phyloP scores from a whole-genome alignment of 2,329 filamentous ascomycete species.

The Thielaviopsis populi region DNA sequence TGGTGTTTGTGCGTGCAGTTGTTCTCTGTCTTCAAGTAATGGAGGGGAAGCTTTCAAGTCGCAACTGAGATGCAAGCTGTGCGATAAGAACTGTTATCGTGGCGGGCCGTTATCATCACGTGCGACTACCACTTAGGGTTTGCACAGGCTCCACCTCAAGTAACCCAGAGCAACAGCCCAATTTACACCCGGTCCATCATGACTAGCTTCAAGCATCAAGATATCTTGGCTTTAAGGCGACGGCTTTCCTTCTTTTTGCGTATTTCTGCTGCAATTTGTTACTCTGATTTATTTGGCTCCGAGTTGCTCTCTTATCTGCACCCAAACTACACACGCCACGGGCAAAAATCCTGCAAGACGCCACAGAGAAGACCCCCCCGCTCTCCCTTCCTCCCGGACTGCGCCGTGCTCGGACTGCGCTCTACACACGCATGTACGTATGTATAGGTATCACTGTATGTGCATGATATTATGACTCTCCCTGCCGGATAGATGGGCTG shows the following conservation, averaged over 20 bases:
- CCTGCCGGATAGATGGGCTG: not conserved
- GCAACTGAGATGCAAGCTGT: not conserved
- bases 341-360: not conserved
- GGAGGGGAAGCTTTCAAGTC: not conserved
- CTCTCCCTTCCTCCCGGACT: not conserved
- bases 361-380: no score
- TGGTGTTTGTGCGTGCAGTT: not conserved
- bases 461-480: not conserved
- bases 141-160: fast-evolving
- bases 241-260: not conserved
- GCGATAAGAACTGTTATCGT: not conserved
- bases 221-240: no score
- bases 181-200: no score
- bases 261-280: not conserved
- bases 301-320: not conserved
- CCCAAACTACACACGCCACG: not conserved
- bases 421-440: not conserved
- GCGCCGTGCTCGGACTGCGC: not conserved
- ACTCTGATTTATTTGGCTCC: not conserved
- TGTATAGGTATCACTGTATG: not conserved
- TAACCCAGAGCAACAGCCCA: not conserved
- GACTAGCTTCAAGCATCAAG: no score
- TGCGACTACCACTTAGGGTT: not conserved
- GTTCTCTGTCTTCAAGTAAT: not conserved
- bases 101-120: not conserved